Evolutionary conservation across 768 basidiomycete genomes (phyloP), one percentile per base, ranked within the genome.

Genomic region (Rhodocollybia butyracea): DNA sequence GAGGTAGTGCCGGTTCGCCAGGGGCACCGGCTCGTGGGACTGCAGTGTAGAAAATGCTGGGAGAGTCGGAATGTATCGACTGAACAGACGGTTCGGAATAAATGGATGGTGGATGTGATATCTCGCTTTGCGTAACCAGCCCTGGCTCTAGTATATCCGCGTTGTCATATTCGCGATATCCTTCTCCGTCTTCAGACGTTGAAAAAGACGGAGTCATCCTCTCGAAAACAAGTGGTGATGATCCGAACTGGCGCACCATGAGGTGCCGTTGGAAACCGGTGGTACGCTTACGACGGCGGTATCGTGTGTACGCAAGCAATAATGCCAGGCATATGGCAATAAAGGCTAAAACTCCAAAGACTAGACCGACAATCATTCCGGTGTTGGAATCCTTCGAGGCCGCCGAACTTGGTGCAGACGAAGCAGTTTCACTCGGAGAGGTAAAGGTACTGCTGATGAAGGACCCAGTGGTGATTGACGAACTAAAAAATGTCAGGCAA

Each of bases 141-240:
- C 51, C 51, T 17, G 21, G 5, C n/a, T 43, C 51, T 17, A 43
- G 17, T 11, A 53, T 32, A 42, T 43, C 27, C 36, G 31, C 15
- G 47, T 10, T 32, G 19, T 24, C 12, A 24, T 51, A 51, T 40
- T 34, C 46, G 2, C 30, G 30, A 34, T 47, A 47, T 13, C 48
- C 34, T 4, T 36, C 48, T 36, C 32, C 34, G 26, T 36, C 48
- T 29, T 24, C 15, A 22, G 34, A 21, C 17, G 19, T 8, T 10
- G 36, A 21, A 53, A 19, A 27, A 4, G 39, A 31, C 19, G 51
- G 8, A 26, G 51, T 29, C 5, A 29, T 22, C 17, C 27, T 15
- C 17, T 42, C 31, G 41, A 53, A 53, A 15, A 53, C 51, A n/a
- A 53, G 39, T 30, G 39, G 39, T n/a, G 51, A 53, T 13, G 45